A percentile compares a stretch with the other conserved stretches of the same genome.
These are phyloP conservation scores for Austroboletus niveus DNA, from an alignment of 1,284 basidiomycete species.

Conservation along the genomic window DNA sequence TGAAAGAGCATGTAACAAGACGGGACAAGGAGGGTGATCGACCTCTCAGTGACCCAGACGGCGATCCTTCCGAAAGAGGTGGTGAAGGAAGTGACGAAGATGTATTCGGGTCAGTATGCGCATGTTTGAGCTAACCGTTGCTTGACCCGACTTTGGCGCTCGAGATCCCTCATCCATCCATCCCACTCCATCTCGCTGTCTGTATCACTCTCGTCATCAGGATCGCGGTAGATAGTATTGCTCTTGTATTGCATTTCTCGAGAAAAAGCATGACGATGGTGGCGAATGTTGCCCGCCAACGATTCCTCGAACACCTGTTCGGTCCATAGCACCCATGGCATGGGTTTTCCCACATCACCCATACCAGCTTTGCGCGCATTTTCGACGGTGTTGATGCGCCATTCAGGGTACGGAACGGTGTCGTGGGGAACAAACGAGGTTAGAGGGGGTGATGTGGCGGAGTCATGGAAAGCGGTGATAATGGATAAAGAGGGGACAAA, in stretches of 20 bases:
- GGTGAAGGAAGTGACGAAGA: conserved; percentile 22
- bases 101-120: neutral
- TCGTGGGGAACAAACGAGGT: conserved; percentile 26
- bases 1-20: conserved; percentile 12
- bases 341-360: conserved; percentile 50
- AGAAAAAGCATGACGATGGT: conserved; percentile 20
- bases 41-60: conserved; percentile 28
- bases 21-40: conserved; percentile 25
- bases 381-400: conserved; percentile 48
- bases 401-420: conserved; percentile 59
- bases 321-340: conserved; percentile 46
- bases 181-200: conserved; percentile 62
- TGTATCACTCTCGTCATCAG: conserved; percentile 36
- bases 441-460: conserved; percentile 1
- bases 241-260: conserved; percentile 18
- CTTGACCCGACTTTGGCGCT: conserved; percentile 37
- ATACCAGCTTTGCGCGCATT: conserved; percentile 56
- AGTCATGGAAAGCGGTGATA: conserved; percentile 18
- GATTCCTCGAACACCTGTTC: conserved; percentile 24
- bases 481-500: conserved; percentile 42
- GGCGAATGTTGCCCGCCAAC: conserved; percentile 22
- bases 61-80: conserved; percentile 30
- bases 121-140: conserved; percentile 4
- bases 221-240: conserved; percentile 9
- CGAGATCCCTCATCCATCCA: conserved; percentile 52